phyloP scores from a whole-genome alignment of 257 asterid species.

The Fraxinus americana region DNA sequence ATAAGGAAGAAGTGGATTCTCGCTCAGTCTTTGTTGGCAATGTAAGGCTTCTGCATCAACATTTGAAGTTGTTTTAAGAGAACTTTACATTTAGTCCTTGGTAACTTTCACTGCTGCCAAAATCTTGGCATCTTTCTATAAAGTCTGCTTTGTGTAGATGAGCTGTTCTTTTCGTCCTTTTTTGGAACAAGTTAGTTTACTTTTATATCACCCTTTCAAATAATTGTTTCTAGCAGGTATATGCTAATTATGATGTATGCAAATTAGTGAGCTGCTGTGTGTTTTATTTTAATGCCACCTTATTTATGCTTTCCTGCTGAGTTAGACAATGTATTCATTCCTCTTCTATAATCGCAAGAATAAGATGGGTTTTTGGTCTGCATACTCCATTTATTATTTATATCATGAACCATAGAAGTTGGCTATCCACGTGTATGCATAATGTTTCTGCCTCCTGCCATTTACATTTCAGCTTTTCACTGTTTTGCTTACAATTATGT shows the following conservation, averaged over 20 bases:
- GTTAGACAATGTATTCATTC: background rate
- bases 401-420: background rate
- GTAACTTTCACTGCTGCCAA: background rate
- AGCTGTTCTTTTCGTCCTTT: background rate
- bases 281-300: background rate
- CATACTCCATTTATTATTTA: background rate
- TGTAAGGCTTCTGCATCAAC: constrained; percentile 48
- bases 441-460: background rate
- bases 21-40: constrained; percentile 86
- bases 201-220: background rate
- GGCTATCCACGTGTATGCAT: background rate
- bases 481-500: background rate
- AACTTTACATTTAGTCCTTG: constrained; percentile 12
- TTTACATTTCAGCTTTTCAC: background rate
- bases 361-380: background rate
- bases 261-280: background rate
- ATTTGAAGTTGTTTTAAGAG: background rate
- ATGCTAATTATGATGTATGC: background rate
- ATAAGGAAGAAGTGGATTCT: constrained; percentile 74
- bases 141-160: background rate
- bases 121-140: background rate
- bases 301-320: background rate
- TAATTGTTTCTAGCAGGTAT: background rate
- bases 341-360: background rate
- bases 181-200: background rate